Conservation (phyloP, 2,329 filamentous ascomycete species). For the Taxawa tesnikishii region DNA sequence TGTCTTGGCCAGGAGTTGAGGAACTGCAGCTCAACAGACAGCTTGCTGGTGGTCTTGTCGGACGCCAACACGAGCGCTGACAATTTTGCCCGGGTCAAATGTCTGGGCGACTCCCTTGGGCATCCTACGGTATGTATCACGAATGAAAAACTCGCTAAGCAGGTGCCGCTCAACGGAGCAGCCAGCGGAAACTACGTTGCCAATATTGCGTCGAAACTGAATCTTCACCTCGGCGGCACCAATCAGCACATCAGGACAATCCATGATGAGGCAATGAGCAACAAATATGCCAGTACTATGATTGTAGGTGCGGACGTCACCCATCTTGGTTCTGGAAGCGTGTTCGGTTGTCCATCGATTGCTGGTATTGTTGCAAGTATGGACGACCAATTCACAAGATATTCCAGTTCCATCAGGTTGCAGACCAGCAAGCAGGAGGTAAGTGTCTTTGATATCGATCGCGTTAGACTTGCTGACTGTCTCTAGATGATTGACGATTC, state of each 20-base stretch:
- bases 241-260: conserved; percentile 2
- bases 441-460: neutral
- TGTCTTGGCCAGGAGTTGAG: no score
- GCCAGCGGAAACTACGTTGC: no score
- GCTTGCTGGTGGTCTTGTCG: no score
- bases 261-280: neutral
- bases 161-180: no score
- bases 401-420: conserved; percentile 22
- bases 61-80: no score
- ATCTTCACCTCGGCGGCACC: conserved; percentile 3
- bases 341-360: conserved; percentile 22
- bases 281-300: conserved; percentile 16
- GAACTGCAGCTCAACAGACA: no score
- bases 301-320: conserved; percentile 31
- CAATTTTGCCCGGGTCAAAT: no score
- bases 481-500: conserved; percentile 14
- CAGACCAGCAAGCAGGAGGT: conserved; percentile 17
- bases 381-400: conserved; percentile 19
- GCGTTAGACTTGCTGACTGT: neutral
- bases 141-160: no score
- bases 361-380: conserved; percentile 28
- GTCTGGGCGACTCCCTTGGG: no score
- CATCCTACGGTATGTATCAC: no score
- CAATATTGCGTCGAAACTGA: conserved; percentile 8
- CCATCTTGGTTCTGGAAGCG: conserved; percentile 20